Evolutionary conservation across 164 flowering plant genomes (phyloP), one percentile per base, ranked within the genome.

Genomic region (Stephania cephalantha): DNA sequence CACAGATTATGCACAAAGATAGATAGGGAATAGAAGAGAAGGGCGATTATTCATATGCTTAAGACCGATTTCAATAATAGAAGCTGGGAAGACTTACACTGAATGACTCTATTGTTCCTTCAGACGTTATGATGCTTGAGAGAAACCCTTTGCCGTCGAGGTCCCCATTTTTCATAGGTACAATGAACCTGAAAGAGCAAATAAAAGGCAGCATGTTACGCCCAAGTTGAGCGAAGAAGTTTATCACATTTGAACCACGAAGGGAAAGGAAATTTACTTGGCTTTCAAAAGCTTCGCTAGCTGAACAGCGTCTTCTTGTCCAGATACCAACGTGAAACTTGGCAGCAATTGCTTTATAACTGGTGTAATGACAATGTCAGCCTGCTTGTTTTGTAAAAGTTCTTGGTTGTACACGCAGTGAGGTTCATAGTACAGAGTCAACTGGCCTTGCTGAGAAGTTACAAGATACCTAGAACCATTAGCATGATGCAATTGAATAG

Each of bases 251-350:
- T n/a, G 46, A 25, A 31, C 12, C 18, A 71, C 64, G 1, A 68
- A 77, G 45, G 65, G 50, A 50, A n/a, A 74, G 42, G 72, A 79
- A 25, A 30, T 20, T 48, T 90, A 93, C 99, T 84, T 91, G 76
- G 99, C 94, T 18, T 84, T 65, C 18, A 95, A 86, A 68, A 89
- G 72, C 81, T 90, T 89, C 74, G 97, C 95, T 13, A 95, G 97
- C 76, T 83, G 81, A 73, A 93, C 93, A 13, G 99, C 98, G 84
- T 93, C 96, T 82, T 93, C 99, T 85, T 95, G 99, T 71, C 98
- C 97, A 25, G 94, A 93, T 76, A 95, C 99, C 84, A 95, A 79
- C 20, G 95, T 90, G 63, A 91, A 89, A 4, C 76, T 77, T 5
- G 99, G 95, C 69, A 95, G 82, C 75, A 90, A 88, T 84, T 88